Base-by-base conservation (phyloP, 176 grass and related monocot species). In the Rhynchospora tenuis region DNA sequence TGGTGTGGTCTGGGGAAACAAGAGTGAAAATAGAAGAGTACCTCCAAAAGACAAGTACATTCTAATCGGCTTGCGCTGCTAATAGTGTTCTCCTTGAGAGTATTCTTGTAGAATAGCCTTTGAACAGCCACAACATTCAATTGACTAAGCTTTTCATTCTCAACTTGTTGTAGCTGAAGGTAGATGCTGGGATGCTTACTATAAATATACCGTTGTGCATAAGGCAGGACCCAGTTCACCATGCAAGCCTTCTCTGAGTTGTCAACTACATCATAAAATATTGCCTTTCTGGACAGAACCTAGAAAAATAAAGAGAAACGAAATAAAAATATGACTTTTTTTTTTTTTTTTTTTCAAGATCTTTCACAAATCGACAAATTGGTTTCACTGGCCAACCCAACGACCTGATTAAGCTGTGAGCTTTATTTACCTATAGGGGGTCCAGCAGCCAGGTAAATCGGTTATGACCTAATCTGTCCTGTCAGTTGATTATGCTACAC, bases 171-270 rank as follows among this genome's bases (percentile, higher is more conserved):
- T 47, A 83, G 81, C 60, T 64, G 6, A 64, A 64, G 29, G 17
- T 69, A 83, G 60, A 69, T 45, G 31, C 60, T 46, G 43, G 59
- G 26, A 47, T 83, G 81, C 38, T 83, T 83, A 31, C 55, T 83
- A 42, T 64, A 83, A 83, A 83, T 67, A 27, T 83, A 83, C 27
- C 47, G 81, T 69, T 83, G 81, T 47, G 81, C 81, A 31, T 46
- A 83, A 51, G 61, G 81, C 68, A 83, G 81, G 38, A 83, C 60
- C 81, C 81, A 83, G 38, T 83, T 83, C 19, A 83, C 59, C 59
- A 83, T 83, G 56, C 7, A 48, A 47, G 59, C 56, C 81, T 83
- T 69, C 81, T 65, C 61, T 14, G 60, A 69, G 24, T 28, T 64
- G 47, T 69, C 59, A 52, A 65, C 24, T 69, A 47, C 61, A 48